Base-by-base conservation (phyloP, 2,329 filamentous ascomycete genomes). In the Microdochium nivale region DNA sequence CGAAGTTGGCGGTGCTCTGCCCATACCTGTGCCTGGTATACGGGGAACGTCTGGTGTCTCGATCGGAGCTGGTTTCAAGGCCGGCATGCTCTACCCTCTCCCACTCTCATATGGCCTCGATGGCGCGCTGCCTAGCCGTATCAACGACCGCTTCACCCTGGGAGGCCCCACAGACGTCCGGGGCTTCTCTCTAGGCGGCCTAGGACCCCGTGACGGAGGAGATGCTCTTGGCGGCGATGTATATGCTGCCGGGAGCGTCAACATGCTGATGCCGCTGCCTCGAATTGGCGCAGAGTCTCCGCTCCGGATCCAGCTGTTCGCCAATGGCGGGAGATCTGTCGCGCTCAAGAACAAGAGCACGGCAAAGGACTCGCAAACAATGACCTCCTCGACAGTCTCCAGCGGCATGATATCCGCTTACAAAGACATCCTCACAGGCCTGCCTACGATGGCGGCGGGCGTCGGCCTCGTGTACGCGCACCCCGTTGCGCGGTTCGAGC, bases 71-170 rank as follows among this genome's bases (percentile, higher is more conserved):
- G 88, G 91, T 14, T 72, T 97, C 51, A 81, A 92, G 49, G 81
- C 87, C 21, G 94, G 94, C 33, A 66, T 96, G 48, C 76, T 99
- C 9, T 95, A 87, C 65, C 94, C 94, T 1, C 74, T 99, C 16
- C 79, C 88, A 1, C 71, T 87, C 8, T 82, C 82, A 7, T 80
- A 77, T 59, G 67, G 71, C 16, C 60, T 76, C 50, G 62, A 69
- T 19, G 72, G 73, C 48, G 78, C 85, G 0, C 75, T 79, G 24
- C 81, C 86, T 3, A 95, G 88, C 58, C 83, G 89, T 27, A 80
- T 97, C 62, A 96, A 95, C 65, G 94, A 99, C 67, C 89, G 94
- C 46, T 99, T 99, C 73, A 84, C 90, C 62, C 87, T 99, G 30
- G 94, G 94, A 44, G 94, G 94, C 0, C 92, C 94, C 3, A 96